phyloP scores from a whole-genome alignment of 768 basidiomycete genomes.

The Suillus occidentalis region DNA sequence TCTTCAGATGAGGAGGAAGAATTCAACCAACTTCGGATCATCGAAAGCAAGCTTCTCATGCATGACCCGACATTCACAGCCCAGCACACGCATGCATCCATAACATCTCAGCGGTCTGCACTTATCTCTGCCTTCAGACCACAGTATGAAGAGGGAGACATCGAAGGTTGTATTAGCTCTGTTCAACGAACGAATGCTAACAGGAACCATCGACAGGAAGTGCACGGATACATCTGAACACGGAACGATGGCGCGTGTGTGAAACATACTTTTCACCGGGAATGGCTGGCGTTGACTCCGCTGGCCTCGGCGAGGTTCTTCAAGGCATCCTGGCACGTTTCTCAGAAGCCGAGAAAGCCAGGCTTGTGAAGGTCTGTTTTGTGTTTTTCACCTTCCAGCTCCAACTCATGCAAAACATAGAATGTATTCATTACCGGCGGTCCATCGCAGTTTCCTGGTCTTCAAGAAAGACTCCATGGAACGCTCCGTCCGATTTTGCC shows the following conservation, averaged over 20 bases:
- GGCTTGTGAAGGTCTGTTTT: slow-evolving; percentile 69
- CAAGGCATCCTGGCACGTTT: slow-evolving; percentile 81
- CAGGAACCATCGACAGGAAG: slow-evolving; percentile 39
- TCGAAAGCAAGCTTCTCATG: slow-evolving; percentile 80
- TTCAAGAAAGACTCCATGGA: slow-evolving; percentile 64
- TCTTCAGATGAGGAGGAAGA: slow-evolving; percentile 94
- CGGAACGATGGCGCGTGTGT: slow-evolving; percentile 87
- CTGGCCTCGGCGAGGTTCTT: slow-evolving; percentile 90
- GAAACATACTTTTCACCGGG: slow-evolving; percentile 91
- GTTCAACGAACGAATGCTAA: background rate
- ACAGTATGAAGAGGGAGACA: slow-evolving; percentile 72
- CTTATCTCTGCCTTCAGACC: slow-evolving; percentile 86
- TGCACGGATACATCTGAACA: slow-evolving; percentile 83
- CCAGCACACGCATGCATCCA: slow-evolving; percentile 79
- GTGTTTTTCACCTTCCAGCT: background rate
- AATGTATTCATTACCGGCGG: slow-evolving; percentile 90
- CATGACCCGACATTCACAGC: slow-evolving; percentile 84
- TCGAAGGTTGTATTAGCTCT: slow-evolving; percentile 45
- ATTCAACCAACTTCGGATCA: slow-evolving; percentile 59
- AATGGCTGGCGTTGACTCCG: slow-evolving; percentile 95
- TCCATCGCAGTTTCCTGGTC: slow-evolving; percentile 71
- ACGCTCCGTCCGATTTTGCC: slow-evolving; percentile 84
- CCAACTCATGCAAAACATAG: slow-evolving; percentile 36
- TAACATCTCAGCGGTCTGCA: slow-evolving; percentile 76
- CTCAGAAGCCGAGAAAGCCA: slow-evolving; percentile 60